Percentiles rank a stretch among this genome's conserved stretches.
Evolutionary conservation across 2,329 filamentous ascomycete genomes (phyloP).

Genomic region (Domatiomyces globalis): DNA sequence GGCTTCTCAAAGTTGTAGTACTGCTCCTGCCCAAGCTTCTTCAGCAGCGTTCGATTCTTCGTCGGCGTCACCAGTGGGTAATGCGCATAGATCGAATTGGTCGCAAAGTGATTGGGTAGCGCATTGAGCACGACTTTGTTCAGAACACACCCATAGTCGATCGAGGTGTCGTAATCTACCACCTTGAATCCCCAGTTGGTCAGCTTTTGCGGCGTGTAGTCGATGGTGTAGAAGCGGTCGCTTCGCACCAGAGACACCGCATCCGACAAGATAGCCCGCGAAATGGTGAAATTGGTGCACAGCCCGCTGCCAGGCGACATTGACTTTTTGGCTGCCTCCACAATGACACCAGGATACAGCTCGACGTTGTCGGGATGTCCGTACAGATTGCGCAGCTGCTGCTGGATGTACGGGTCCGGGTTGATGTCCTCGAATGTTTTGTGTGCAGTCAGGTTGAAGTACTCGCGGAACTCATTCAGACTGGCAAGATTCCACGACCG

Average conservation of each 20-base stretch:
- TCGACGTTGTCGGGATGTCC: conserved; percentile 41
- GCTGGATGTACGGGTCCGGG: conserved; percentile 34
- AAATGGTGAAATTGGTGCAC: conserved; percentile 34
- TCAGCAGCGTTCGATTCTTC: conserved; percentile 32
- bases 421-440: conserved; percentile 40
- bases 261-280: conserved; percentile 31
- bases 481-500: conserved; percentile 48
- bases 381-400: conserved; percentile 34
- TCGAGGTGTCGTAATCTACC: conserved; percentile 28
- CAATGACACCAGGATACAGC: conserved; percentile 44
- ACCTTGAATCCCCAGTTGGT: conserved; percentile 33
- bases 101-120: conserved; percentile 34
- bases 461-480: conserved; percentile 43
- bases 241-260: conserved; percentile 32
- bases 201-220: conserved; percentile 28
- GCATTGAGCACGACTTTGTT: conserved; percentile 38
- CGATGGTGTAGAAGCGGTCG: conserved; percentile 33
- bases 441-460: conserved; percentile 38
- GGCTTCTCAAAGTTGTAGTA: conserved; percentile 29
- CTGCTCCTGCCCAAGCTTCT: conserved; percentile 26
- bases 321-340: conserved; percentile 41
- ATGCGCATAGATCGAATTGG: conserved; percentile 36
- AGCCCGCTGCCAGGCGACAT: conserved; percentile 35
- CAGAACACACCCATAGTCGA: conserved; percentile 37
- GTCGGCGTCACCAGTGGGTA: conserved; percentile 36